Evolutionary conservation across 1,139 yeast species (phyloP).

Genomic region (Kodamaea plutei): DNA sequence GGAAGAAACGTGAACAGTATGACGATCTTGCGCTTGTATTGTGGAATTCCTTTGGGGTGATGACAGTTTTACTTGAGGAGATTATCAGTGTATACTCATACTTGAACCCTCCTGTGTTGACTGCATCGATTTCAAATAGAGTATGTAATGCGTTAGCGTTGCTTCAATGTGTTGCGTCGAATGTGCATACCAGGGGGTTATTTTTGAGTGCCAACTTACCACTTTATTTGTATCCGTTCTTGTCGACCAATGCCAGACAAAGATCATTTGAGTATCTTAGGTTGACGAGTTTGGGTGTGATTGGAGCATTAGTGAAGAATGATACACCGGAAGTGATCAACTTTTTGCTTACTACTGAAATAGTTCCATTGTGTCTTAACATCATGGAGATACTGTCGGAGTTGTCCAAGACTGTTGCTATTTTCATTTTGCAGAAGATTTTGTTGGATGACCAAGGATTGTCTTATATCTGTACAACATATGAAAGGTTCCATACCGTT

Average conservation of each 20-base stretch:
- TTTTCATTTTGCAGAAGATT: slow-evolving; percentile 89
- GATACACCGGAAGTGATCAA: slow-evolving; percentile 94
- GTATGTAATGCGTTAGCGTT: slow-evolving; percentile 95
- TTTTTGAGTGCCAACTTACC: slow-evolving; percentile 91
- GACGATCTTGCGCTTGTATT: slow-evolving; percentile 89
- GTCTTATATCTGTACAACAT: slow-evolving; percentile 88
- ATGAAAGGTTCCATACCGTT: slow-evolving; percentile 91
- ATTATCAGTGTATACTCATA: slow-evolving; percentile 87
- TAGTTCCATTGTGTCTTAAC: slow-evolving; percentile 87
- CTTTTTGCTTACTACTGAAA: slow-evolving; percentile 86
- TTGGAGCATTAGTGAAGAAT: slow-evolving; percentile 94
- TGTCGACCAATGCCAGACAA: slow-evolving; percentile 87
- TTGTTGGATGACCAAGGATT: slow-evolving; percentile 88
- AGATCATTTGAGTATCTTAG: slow-evolving; percentile 91
- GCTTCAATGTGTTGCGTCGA: slow-evolving; percentile 94
- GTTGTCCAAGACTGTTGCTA: slow-evolving; percentile 91
- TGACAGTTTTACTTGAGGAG: slow-evolving; percentile 88
- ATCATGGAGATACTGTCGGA: slow-evolving; percentile 97
- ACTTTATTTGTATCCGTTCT: slow-evolving; percentile 84
- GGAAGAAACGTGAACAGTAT: slow-evolving; percentile 90
- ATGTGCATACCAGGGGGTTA: slow-evolving; percentile 79
- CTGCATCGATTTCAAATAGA: slow-evolving; percentile 84
- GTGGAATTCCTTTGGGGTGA: slow-evolving; percentile 96
- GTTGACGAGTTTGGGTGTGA: slow-evolving; percentile 89
- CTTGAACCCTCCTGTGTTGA: slow-evolving; percentile 79